A percentile compares a stretch with the other conserved stretches of the same genome.
Conservation (phyloP, 2,329 filamentous ascomycete genomes). For the Penicillium capsulatum region DNA sequence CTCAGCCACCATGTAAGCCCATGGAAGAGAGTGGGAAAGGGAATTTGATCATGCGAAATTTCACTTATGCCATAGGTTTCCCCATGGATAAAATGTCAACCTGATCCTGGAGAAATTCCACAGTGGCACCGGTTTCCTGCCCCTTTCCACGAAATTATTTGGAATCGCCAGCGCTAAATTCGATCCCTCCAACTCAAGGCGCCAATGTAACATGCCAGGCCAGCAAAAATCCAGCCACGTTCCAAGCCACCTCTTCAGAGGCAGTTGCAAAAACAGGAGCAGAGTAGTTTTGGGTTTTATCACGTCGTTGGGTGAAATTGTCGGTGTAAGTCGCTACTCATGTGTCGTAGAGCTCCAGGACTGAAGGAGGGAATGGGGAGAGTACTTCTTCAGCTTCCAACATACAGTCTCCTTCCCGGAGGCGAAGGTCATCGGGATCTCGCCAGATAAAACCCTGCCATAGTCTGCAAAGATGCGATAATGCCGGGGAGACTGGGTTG, state of each 20-base stretch:
- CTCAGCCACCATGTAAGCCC: too few species aligned
- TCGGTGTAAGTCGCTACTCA: constrained; percentile 17
- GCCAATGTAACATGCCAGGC: constrained; percentile 21
- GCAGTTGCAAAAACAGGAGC: constrained; percentile 8
- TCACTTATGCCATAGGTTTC: too few species aligned
- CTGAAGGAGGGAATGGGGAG: constrained; percentile 7
- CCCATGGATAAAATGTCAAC: constrained; percentile 2
- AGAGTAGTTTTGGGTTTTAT: constrained; percentile 7
- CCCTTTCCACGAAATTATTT: constrained; percentile 6
- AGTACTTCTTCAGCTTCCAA: constrained; percentile 5
- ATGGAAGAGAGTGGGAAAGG: too few species aligned
- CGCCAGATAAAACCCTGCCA: constrained; percentile 18
- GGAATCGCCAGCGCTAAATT: constrained; percentile 2
- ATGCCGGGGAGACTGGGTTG: constrained; percentile 3
- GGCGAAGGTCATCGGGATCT: constrained; percentile 8
- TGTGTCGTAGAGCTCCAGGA: constrained; percentile 12
- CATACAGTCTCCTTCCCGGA: constrained; percentile 3
- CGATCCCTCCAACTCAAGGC: constrained; percentile 7
- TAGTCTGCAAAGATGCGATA: constrained; percentile 21
- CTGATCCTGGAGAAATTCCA: constrained; percentile 7
- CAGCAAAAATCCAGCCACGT: constrained; percentile 20
- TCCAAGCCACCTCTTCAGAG: constrained; percentile 17
- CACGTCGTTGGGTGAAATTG: constrained; percentile 9
- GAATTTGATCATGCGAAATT: too few species aligned
- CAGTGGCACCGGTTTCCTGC: constrained; percentile 5